These are phyloP conservation scores for Conringia planisiliqua DNA, from an alignment of 345 rosid genomes.

Conservation along the genomic window DNA sequence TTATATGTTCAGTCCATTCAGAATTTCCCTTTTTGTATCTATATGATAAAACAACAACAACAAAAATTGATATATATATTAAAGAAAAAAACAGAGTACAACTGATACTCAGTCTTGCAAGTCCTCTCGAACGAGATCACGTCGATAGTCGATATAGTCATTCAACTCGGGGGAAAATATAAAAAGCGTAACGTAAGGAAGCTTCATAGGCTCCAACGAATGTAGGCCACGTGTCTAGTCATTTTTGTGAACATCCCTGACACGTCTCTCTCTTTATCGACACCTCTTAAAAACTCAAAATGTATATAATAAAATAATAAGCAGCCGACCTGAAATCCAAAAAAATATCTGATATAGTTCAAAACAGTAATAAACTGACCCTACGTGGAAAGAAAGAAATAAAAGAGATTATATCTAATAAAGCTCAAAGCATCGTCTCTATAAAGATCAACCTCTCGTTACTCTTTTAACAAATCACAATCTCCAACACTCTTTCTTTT, in stretches of 20 bases:
- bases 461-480: slow-evolving; percentile 3
- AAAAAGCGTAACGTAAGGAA: neutral
- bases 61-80: too few relatives aligned
- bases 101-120: too few relatives aligned
- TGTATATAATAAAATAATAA: neutral
- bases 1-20: too few relatives aligned
- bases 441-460: neutral
- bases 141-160: neutral
- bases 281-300: neutral
- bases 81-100: too few relatives aligned
- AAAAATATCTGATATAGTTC: neutral
- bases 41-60: too few relatives aligned
- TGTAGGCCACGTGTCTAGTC: neutral
- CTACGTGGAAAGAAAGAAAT: slow-evolving; percentile 17
- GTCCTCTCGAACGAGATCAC: neutral
- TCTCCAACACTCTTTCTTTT: neutral
- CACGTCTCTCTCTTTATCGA: neutral
- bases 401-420: neutral
- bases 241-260: neutral
- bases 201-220: neutral
- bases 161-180: neutral
- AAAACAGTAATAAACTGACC: neutral
- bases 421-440: neutral
- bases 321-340: slow-evolving; percentile 27
- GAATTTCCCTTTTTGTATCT: too few relatives aligned